These are phyloP conservation scores for Boletus sp. DNA, from an alignment of 768 basidiomycete genomes.

Conservation along the genomic window DNA sequence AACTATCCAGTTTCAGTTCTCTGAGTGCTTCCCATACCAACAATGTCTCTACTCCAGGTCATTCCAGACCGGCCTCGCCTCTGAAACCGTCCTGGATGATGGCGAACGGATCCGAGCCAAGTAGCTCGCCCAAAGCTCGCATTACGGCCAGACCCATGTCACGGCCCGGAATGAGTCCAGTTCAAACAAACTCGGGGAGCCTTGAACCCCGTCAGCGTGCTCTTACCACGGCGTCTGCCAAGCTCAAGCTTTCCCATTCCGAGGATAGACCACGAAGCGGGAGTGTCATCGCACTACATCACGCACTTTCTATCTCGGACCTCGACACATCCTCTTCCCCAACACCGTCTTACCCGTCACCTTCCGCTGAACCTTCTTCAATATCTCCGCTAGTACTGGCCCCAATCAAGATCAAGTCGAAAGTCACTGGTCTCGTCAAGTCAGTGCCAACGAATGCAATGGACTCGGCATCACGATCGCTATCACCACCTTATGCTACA, in stretches of 20 bases:
- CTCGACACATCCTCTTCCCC: conserved; percentile 14
- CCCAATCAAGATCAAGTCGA: conserved; percentile 56
- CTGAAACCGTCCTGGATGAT: conserved; percentile 37
- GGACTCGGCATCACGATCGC: conserved; percentile 41
- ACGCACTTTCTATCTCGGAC: conserved; percentile 25
- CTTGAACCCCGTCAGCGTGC: conserved; percentile 34
- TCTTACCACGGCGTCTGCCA: conserved; percentile 22
- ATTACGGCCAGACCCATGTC: conserved; percentile 33
- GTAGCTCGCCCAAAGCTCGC: conserved; percentile 27
- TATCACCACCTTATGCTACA: conserved; percentile 32
- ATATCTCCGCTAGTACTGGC: conserved; percentile 18
- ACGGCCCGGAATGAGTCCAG: conserved; percentile 12
- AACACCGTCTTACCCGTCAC: conserved; percentile 14
- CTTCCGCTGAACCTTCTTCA: conserved; percentile 13
- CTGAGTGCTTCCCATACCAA: conserved; percentile 13
- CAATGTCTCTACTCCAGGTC: conserved; percentile 37
- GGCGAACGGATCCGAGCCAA: conserved; percentile 30
- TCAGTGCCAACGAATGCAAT: conserved; percentile 11
- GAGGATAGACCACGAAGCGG: conserved; percentile 35
- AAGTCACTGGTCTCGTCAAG: conserved; percentile 52
- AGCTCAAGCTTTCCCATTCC: conserved; percentile 28
- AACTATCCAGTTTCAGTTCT: conserved; percentile 23
- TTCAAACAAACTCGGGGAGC: conserved; percentile 6
- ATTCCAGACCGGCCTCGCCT: conserved; percentile 43
- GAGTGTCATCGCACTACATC: conserved; percentile 27